phyloP scores from a whole-genome alignment of 2,329 filamentous ascomycete species.

The Seiridium cupressi region DNA sequence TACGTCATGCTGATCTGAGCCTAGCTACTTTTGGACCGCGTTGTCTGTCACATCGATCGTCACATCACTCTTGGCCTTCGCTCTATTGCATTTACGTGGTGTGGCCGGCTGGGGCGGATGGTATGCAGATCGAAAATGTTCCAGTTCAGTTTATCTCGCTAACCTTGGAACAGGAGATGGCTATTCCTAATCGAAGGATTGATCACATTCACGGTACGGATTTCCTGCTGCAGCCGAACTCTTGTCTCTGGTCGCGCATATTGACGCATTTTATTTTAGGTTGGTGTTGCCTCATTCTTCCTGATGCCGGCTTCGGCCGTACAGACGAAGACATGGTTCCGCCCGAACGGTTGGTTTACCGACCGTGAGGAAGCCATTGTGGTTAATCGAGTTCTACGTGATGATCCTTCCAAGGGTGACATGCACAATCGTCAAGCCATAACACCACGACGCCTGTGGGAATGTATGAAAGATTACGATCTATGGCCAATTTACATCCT shows the following conservation, averaged over 20 bases:
- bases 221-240: not conserved
- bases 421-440: constrained; percentile 59
- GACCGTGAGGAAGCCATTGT: constrained; percentile 57
- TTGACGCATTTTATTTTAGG: constrained; percentile 13
- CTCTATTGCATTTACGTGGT: constrained; percentile 34
- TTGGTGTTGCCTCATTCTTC: constrained; percentile 50
- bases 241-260: no score
- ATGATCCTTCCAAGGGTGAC: constrained; percentile 56
- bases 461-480: constrained; percentile 52
- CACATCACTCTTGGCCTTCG: constrained; percentile 34
- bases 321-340: constrained; percentile 49
- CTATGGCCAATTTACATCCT: constrained; percentile 55
- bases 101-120: constrained; percentile 35
- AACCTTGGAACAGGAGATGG: constrained; percentile 29
- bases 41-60: constrained; percentile 29
- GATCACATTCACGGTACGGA: constrained; percentile 40
- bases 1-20: not conserved
- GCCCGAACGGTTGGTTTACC: constrained; percentile 54
- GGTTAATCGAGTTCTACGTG: constrained; percentile 54
- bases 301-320: constrained; percentile 49
- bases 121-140: constrained; percentile 10
- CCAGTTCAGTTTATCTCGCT: not conserved
- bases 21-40: constrained; percentile 35
- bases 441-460: constrained; percentile 44
- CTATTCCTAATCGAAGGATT: constrained; percentile 56